Conservation (phyloP, 2,329 filamentous ascomycete genomes). For the Botryotinia convoluta region DNA sequence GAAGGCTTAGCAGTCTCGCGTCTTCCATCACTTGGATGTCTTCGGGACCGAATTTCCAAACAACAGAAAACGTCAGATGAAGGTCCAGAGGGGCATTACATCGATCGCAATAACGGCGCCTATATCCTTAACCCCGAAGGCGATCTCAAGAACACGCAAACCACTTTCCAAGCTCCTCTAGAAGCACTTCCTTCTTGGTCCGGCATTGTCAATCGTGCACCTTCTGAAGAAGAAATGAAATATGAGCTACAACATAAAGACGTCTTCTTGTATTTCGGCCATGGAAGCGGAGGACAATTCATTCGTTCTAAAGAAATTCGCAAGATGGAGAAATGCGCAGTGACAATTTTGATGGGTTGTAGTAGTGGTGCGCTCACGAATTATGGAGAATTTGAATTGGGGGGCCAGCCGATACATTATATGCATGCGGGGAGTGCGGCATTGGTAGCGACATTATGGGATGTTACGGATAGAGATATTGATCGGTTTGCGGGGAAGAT, state of each 20-base stretch:
- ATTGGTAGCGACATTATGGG: constrained; percentile 91
- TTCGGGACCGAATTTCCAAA: constrained; percentile 68
- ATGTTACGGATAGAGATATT: constrained; percentile 96
- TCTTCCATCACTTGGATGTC: constrained; percentile 79
- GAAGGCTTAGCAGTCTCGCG: constrained; percentile 76
- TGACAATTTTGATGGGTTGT: constrained; percentile 90
- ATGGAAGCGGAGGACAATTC: constrained; percentile 93
- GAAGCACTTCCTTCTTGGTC: constrained; percentile 66
- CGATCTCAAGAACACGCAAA: constrained; percentile 78
- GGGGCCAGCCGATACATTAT: constrained; percentile 87
- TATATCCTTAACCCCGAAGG: constrained; percentile 89
- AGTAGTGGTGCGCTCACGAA: constrained; percentile 79
- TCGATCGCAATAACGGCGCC: constrained; percentile 56
- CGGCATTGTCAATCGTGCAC: constrained; percentile 64
- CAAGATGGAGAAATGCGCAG: constrained; percentile 72
- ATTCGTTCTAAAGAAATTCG: constrained; percentile 82
- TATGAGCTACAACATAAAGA: constrained; percentile 62
- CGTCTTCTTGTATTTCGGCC: constrained; percentile 89
- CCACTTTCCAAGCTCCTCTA: constrained; percentile 68
- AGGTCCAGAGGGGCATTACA: constrained; percentile 49
- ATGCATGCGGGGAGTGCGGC: constrained; percentile 84
- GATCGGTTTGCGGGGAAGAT: constrained; percentile 81
- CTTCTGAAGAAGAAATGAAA: constrained; percentile 76
- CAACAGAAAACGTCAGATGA: constrained; percentile 27
- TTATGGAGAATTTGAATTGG: constrained; percentile 84